phyloP scores from a whole-genome alignment of 1,284 basidiomycete species.

The Thelephora terrestris region DNA sequence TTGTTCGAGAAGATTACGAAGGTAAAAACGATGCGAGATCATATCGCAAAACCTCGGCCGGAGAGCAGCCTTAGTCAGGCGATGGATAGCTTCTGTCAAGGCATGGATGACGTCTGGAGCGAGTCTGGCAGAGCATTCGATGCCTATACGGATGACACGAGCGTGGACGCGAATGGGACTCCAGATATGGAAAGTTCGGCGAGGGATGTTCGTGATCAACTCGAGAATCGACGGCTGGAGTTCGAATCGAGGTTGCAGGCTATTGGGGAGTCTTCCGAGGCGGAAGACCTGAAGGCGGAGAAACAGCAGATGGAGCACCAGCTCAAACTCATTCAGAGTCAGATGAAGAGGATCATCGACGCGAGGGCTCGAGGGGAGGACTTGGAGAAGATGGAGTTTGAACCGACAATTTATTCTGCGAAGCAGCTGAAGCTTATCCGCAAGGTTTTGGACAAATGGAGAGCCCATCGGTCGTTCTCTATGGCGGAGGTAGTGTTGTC shows the following conservation, averaged over 20 bases:
- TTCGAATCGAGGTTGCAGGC: conserved; percentile 60
- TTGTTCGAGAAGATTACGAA: conserved; percentile 89
- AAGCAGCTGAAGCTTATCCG: conserved; percentile 72
- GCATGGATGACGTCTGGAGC: conserved; percentile 69
- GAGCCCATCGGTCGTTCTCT: conserved; percentile 71
- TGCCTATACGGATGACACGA: conserved; percentile 76
- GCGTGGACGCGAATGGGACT: conserved; percentile 49
- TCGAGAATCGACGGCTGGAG: conserved; percentile 38
- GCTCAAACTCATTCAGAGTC: conserved; percentile 67
- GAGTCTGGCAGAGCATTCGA: conserved; percentile 68
- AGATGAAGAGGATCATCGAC: conserved; percentile 76
- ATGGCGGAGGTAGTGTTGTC: conserved; percentile 89
- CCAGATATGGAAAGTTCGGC: conserved; percentile 55
- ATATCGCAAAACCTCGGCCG: conserved; percentile 59
- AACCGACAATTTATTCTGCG: conserved; percentile 74
- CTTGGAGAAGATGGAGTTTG: conserved; percentile 48
- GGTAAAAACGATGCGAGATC: conserved; percentile 82
- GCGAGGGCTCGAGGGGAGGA: conserved; percentile 74
- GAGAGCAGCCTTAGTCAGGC: conserved; percentile 78
- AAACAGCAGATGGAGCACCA: conserved; percentile 89
- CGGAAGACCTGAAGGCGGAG: conserved; percentile 78
- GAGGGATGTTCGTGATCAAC: conserved; percentile 60
- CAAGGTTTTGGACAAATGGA: conserved; percentile 79
- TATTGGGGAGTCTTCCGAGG: conserved; percentile 63
- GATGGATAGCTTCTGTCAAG: no score